Percentiles rank a stretch among this genome's conserved stretches.
Evolutionary conservation across 2,329 filamentous ascomycete genomes (phyloP).

Genomic region (Lachnellula occidentalis): DNA sequence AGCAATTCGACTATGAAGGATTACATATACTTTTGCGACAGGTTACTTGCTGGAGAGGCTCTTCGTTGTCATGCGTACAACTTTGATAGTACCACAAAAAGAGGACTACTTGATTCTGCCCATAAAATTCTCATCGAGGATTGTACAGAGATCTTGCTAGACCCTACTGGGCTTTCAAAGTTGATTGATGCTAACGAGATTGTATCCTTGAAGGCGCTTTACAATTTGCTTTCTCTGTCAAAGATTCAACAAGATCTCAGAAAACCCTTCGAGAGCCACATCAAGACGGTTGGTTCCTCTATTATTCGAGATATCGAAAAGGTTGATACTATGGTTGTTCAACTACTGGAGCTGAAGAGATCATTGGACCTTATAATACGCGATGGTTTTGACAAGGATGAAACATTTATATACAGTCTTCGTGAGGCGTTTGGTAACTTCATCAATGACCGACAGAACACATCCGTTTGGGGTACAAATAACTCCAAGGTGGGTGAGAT

Average conservation of each 20-base stretch:
- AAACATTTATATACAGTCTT: constrained; percentile 71
- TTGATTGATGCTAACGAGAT: constrained; percentile 68
- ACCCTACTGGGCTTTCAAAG: constrained; percentile 61
- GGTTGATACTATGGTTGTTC: constrained; percentile 79
- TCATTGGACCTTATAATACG: constrained; percentile 72
- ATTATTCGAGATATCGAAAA: constrained; percentile 78
- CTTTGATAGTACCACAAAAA: constrained; percentile 77
- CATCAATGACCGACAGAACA: constrained; percentile 81
- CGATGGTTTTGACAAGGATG: constrained; percentile 70
- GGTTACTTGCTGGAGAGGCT: constrained; percentile 66
- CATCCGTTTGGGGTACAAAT: constrained; percentile 67
- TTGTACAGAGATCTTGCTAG: constrained; percentile 61
- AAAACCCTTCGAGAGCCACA: constrained; percentile 71
- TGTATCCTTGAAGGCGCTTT: constrained; percentile 68
- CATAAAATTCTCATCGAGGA: constrained; percentile 67
- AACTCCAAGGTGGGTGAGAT: constrained; percentile 96
- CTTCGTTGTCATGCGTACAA: constrained; percentile 73
- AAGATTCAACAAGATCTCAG: constrained; percentile 65
- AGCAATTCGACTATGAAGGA: constrained; percentile 59
- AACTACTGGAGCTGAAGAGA: constrained; percentile 74
- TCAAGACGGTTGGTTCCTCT: constrained; percentile 64
- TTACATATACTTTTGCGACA: constrained; percentile 68
- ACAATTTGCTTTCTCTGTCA: constrained; percentile 68
- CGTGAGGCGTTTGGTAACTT: constrained; percentile 83
- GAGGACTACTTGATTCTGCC: constrained; percentile 66